Evolutionary conservation across 768 basidiomycete genomes (phyloP), one percentile per base, ranked within the genome.

Genomic region (Fistulinella prunicolor): DNA sequence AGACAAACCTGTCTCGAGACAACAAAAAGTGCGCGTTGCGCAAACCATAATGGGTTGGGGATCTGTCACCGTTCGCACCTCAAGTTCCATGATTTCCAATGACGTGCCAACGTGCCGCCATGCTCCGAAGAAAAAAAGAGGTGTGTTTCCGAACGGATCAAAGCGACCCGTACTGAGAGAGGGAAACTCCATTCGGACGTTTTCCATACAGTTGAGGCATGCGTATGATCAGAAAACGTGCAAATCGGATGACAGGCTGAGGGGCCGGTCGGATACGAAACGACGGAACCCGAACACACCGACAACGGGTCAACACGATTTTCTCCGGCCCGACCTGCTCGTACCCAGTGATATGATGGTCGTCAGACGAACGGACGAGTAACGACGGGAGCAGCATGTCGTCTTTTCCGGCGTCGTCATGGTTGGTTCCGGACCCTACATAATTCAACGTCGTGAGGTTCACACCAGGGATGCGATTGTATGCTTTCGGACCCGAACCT

Each of bases 261-360:
- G 39, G 10, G 19, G 39, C 9, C 29, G 38, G 46, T 21, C 41
- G 42, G 36, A 42, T 44, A 39, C 54, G 34, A 47, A 30, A 21
- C 41, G 48, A 50, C 21, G 26, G 20, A 28, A 53, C 35, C 21
- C 23, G 35, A 42, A 12, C 58, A 46, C 37, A 29, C 37, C 37
- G 41, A 52, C 56, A 51, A 38, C 53, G 37, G 37, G 38, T 42
- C 58, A 44, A 37, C 12, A 29, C 36, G 50, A 38, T 9, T 6
- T 19, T 14, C 17, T 19, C 35, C n/a, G 29, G 40, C n/a, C 12
- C 20, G 34, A 16, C 36, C 17, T 14, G 30, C 13, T 42, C 42
- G 46, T 41, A 51, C 43, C 44, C 38, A 38, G 23, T 46, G 48
- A 43, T 22, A 28, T 46, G 48, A 43, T 22, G 46, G 19, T 22